Conservation (phyloP, 2,329 filamentous ascomycete species). For the Penicillium hesseltinei region DNA sequence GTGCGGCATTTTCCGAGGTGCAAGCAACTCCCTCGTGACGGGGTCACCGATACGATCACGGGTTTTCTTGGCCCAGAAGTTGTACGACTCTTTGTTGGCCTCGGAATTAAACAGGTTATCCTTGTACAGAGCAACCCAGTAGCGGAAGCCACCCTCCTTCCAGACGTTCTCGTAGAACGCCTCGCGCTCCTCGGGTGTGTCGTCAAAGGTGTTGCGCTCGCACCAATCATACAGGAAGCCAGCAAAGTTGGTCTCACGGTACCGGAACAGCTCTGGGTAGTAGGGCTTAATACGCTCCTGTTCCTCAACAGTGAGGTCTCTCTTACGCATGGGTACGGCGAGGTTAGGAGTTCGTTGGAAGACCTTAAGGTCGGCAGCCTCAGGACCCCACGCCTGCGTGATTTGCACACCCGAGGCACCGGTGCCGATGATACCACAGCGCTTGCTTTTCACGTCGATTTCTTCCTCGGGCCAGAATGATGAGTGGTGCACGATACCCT, state of each 20-base stretch:
- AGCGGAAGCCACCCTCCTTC: constrained; percentile 54
- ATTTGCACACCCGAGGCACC: constrained; percentile 58
- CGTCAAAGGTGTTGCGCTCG: constrained; percentile 57
- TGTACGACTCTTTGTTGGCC: constrained; percentile 55
- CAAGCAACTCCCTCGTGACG: constrained; percentile 50
- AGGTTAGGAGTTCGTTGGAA: constrained; percentile 68
- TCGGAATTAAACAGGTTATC: constrained; percentile 50
- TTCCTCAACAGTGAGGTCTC: constrained; percentile 49
- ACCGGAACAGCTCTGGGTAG: constrained; percentile 54
- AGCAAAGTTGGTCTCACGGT: constrained; percentile 54
- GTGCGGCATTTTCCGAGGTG: constrained; percentile 53
- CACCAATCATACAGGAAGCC: constrained; percentile 60
- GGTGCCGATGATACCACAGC: constrained; percentile 55
- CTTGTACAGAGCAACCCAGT: constrained; percentile 55
- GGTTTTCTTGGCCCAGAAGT: constrained; percentile 56
- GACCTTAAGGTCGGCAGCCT: constrained; percentile 55
- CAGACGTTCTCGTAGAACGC: constrained; percentile 53
- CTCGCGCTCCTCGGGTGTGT: constrained; percentile 51
- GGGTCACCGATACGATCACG: constrained; percentile 53
- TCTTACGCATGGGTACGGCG: constrained; percentile 60
- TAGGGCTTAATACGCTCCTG: constrained; percentile 48
- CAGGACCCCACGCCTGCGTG: constrained; percentile 58
- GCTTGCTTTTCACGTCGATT: constrained; percentile 49
- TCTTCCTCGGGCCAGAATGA: constrained; percentile 53
- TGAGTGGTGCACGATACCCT: constrained; percentile 55